Percentiles rank a stretch among this genome's conserved stretches.
Evolutionary conservation across 139 green algal species (phyloP).

Genomic region (Chlorella sp.): DNA sequence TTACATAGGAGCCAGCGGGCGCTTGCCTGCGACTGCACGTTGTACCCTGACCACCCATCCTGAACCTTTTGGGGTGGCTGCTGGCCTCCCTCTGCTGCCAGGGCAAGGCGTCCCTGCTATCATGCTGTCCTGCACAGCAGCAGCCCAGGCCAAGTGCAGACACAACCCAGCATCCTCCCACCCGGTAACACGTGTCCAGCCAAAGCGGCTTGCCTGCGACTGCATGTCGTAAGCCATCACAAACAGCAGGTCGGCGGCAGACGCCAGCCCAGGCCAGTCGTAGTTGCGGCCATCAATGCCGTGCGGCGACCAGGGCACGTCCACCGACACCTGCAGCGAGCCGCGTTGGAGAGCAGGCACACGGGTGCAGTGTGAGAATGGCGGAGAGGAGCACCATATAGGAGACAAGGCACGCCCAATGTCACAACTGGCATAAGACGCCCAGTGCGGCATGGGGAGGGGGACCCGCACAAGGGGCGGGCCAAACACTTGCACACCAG

Average conservation of each 20-base stretch:
- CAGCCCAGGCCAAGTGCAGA: neutral
- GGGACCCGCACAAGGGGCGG: neutral
- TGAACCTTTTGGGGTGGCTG: no score
- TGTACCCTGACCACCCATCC: no score
- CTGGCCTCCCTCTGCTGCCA: no score
- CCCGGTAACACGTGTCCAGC: neutral
- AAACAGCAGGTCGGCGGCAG: conserved; percentile 65
- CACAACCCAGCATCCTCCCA: neutral
- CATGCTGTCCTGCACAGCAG: neutral
- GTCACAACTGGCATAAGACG: no score
- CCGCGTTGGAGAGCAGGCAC: neutral
- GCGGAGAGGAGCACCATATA: no score
- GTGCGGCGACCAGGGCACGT: conserved; percentile 68
- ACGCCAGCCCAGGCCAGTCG: conserved; percentile 56
- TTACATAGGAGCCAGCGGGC: no score
- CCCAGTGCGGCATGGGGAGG: no score
- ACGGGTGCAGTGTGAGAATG: neutral
- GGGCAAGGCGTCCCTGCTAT: neutral
- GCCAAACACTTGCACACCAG: neutral
- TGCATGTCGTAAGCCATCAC: conserved; percentile 78
- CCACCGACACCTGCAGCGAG: conserved; percentile 57
- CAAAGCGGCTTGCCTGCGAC: conserved; percentile 48
- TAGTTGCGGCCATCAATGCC: conserved; percentile 68
- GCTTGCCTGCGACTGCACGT: no score
- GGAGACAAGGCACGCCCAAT: no score